A percentile compares a stretch with the other conserved stretches of the same genome.
These are phyloP conservation scores for Hypholoma sublateritium DNA, from an alignment of 768 basidiomycete genomes.

Conservation along the genomic window DNA sequence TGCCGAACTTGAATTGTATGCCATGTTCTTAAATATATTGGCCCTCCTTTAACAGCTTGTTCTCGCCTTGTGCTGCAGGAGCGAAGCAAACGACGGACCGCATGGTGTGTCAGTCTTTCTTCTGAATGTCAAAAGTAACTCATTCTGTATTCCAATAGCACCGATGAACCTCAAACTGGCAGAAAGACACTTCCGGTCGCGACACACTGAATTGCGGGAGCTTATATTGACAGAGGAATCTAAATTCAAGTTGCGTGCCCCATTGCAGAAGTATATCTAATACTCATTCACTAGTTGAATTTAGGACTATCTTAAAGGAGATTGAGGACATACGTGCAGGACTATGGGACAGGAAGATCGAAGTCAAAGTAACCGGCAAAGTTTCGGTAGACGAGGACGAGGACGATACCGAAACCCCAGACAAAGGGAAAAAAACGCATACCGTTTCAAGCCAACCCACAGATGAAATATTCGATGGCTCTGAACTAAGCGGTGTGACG, in stretches of 20 bases:
- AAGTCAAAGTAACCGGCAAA: slow-evolving; percentile 26
- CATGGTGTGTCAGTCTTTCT: slow-evolving; percentile 42
- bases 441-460: slow-evolving; percentile 1
- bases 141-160: slow-evolving; percentile 40
- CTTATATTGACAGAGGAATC: slow-evolving; percentile 72
- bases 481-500: slow-evolving; percentile 35
- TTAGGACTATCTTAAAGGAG: slow-evolving; percentile 66
- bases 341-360: slow-evolving; percentile 56
- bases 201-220: slow-evolving; percentile 70
- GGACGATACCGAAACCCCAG: not conserved
- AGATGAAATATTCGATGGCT: slow-evolving; percentile 29
- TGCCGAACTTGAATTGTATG: slow-evolving; percentile 65
- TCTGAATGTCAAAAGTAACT: not conserved
- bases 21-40: slow-evolving; percentile 8
- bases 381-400: not conserved
- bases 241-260: slow-evolving; percentile 62
- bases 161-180: slow-evolving; percentile 68
- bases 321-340: slow-evolving; percentile 77
- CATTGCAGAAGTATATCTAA: slow-evolving; percentile 11
- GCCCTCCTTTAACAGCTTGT: slow-evolving; percentile 1
- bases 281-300: not conserved
- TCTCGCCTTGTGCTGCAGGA: slow-evolving; percentile 27
- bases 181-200: slow-evolving; percentile 67
- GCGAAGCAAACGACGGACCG: slow-evolving; percentile 49
- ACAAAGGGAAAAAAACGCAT: not conserved